A percentile compares a stretch with the other conserved stretches of the same genome.
Evolutionary conservation across 2,329 filamentous ascomycete genomes (phyloP).

Genomic region (Nakataea oryzae): DNA sequence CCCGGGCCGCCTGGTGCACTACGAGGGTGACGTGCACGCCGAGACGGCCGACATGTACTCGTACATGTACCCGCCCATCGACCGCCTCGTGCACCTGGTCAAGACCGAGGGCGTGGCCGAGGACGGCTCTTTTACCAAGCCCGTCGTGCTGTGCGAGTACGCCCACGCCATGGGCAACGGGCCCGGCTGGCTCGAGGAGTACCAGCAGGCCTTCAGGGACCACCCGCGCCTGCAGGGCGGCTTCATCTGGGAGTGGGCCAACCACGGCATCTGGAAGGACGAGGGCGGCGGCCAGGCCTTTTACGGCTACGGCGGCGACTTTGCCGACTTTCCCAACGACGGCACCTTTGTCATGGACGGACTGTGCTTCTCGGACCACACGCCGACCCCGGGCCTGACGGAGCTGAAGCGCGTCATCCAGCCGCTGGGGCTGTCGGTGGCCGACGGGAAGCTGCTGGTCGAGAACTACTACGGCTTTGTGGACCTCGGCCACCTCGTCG

Average conservation of each 20-base stretch:
- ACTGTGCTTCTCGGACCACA: conserved; percentile 40
- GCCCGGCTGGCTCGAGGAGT: conserved; percentile 59
- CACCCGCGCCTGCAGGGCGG: conserved; percentile 55
- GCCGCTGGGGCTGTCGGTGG: conserved; percentile 33
- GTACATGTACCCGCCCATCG: conserved; percentile 53
- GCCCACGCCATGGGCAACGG: conserved; percentile 65
- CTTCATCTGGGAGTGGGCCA: conserved; percentile 58
- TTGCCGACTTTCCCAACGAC: conserved; percentile 50
- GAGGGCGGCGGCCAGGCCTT: conserved; percentile 30
- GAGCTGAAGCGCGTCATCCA: conserved; percentile 49
- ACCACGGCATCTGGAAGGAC: conserved; percentile 44
- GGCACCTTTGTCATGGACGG: conserved; percentile 54
- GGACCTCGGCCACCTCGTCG: conserved; percentile 28
- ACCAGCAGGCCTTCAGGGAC: conserved; percentile 51
- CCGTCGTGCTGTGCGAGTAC: conserved; percentile 48
- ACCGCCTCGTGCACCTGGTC: conserved; percentile 35
- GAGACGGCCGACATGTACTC: conserved; percentile 54
- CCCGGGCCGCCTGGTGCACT: conserved; percentile 49
- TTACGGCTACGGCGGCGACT: conserved; percentile 53
- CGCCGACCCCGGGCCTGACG: conserved; percentile 42
- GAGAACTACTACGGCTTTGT: conserved; percentile 41
- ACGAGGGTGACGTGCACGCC: conserved; percentile 53
- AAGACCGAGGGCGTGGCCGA: conserved; percentile 27
- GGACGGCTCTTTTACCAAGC: conserved; percentile 40
- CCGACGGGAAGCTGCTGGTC: conserved; percentile 21